These are phyloP conservation scores for Graphiopsis chlorocephala DNA, from an alignment of 2,329 filamentous ascomycete genomes.

Conservation along the genomic window DNA sequence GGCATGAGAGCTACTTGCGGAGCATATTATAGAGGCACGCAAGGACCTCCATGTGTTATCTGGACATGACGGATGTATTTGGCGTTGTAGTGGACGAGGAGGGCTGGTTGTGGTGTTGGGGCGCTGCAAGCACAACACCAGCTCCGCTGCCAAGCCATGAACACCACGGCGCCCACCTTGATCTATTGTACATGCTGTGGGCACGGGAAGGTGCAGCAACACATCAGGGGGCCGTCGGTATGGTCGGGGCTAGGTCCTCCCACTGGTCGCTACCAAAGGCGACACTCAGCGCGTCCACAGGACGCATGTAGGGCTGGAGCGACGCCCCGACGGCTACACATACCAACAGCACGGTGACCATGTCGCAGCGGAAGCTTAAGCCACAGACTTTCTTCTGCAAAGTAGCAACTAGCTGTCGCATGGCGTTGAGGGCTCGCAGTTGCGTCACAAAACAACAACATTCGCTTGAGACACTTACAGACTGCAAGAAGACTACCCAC, in stretches of 20 bases:
- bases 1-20: background rate
- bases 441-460: background rate
- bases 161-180: background rate
- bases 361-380: background rate
- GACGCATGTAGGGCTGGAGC: background rate
- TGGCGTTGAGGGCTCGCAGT: background rate
- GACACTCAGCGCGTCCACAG: background rate
- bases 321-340: background rate
- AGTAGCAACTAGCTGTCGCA: background rate
- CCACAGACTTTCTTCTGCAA: background rate
- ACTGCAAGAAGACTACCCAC: background rate
- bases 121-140: background rate
- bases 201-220: background rate
- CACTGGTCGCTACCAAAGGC: background rate
- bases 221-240: background rate
- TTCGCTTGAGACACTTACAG: background rate
- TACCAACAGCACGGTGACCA: background rate
- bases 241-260: background rate
- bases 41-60: background rate
- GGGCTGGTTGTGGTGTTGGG: background rate
- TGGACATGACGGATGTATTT: background rate
- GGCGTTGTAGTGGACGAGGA: background rate
- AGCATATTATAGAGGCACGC: background rate
- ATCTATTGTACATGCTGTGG: background rate
- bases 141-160: background rate